phyloP scores from a whole-genome alignment of 208 protist genomes.

The Blechomonas ayalai region DNA sequence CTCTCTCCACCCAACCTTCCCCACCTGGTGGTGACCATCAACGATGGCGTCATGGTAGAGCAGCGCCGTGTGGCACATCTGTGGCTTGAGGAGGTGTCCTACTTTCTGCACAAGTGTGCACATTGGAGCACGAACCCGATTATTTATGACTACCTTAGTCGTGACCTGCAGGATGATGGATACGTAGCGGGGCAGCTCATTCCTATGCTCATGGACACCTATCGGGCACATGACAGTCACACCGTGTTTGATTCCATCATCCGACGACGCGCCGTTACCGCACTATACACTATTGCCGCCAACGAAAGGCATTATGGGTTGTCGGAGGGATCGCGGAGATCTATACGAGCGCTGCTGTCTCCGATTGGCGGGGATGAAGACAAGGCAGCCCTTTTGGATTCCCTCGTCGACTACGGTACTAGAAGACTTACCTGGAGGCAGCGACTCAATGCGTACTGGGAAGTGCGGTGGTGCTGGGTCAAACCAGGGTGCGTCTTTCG shows the following conservation, averaged over 20 bases:
- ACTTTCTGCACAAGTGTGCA: conserved; percentile 72
- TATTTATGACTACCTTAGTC: conserved; percentile 78
- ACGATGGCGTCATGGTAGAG: conserved; percentile 81
- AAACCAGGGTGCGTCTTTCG: conserved; percentile 72
- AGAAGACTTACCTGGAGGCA: conserved; percentile 22
- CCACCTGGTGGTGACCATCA: conserved; percentile 60
- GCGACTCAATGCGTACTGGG: conserved; percentile 47
- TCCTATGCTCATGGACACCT: conserved; percentile 54
- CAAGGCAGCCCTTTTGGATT: conserved; percentile 30
- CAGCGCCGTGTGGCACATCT: conserved; percentile 68
- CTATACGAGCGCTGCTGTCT: conserved; percentile 31
- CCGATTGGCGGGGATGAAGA: conserved; percentile 20
- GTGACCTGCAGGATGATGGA: conserved; percentile 68
- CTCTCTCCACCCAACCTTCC: conserved; percentile 82
- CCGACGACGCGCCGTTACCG: conserved; percentile 39
- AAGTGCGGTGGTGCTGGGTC: conserved; percentile 61
- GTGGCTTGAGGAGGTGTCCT: conserved; percentile 87
- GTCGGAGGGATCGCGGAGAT: conserved; percentile 28
- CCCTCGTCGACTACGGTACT: conserved; percentile 5
- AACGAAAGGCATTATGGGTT: conserved; percentile 69
- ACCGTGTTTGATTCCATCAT: conserved; percentile 33
- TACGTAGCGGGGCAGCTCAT: conserved; percentile 67
- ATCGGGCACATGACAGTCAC: conserved; percentile 22
- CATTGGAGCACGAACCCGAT: conserved; percentile 65
- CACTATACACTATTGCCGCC: conserved; percentile 41